phyloP scores from a whole-genome alignment of 2,329 filamentous ascomycete species.

The Colletotrichum coccodes region DNA sequence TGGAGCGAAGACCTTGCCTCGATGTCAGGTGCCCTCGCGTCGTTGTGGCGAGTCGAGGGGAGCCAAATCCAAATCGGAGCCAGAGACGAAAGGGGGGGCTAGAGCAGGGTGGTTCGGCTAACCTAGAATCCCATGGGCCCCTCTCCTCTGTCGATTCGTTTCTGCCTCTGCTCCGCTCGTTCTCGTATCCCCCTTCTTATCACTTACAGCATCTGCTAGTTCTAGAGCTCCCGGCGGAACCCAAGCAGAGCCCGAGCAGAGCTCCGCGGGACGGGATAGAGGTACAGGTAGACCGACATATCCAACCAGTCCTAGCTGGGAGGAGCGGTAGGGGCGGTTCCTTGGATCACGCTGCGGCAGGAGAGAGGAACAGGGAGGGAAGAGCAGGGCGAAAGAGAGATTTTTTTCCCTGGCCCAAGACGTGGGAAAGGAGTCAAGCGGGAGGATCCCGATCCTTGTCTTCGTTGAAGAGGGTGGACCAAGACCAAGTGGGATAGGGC shows the following conservation, averaged over 20 bases:
- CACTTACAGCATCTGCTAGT: neutral
- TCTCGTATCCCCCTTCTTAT: neutral
- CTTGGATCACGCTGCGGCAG: neutral
- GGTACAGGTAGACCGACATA: neutral
- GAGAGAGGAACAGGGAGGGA: neutral
- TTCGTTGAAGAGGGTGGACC: neutral
- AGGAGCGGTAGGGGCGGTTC: neutral
- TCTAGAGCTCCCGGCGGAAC: no score
- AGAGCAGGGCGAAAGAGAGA: neutral
- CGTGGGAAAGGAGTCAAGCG: slow-evolving; percentile 25
- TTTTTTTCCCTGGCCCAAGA: neutral
- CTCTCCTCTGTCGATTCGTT: neutral
- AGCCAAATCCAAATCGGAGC: no score
- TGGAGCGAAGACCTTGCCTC: neutral
- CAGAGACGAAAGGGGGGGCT: no score
- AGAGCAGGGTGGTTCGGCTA: no score
- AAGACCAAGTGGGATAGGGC: neutral
- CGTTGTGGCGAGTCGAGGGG: neutral
- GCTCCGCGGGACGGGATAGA: neutral
- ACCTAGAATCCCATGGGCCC: neutral
- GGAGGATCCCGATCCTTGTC: slow-evolving; percentile 29
- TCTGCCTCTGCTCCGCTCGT: neutral
- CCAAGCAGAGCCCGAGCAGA: no score
- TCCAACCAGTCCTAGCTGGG: neutral
- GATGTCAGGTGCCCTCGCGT: neutral